These are phyloP conservation scores for Arthrobotrys conoides DNA, from an alignment of 2,329 filamentous ascomycete genomes.

Conservation along the genomic window DNA sequence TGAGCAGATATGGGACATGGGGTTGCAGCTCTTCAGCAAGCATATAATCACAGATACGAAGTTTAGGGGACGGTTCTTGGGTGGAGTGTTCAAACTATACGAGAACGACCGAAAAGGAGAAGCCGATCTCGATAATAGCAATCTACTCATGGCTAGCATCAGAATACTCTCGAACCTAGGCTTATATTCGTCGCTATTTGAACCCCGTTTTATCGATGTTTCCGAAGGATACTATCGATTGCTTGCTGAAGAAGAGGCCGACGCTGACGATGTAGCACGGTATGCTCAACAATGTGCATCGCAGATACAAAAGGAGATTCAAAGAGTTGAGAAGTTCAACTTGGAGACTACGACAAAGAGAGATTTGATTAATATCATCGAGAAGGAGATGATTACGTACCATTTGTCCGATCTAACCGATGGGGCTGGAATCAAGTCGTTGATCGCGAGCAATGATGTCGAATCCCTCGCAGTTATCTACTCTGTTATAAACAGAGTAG, in stretches of 20 bases:
- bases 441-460: conserved; percentile 80
- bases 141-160: conserved; percentile 80
- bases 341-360: conserved; percentile 87
- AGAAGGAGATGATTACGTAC: conserved; percentile 78
- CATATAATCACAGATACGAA: conserved; percentile 72
- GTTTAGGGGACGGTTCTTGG: conserved; percentile 72
- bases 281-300: conserved; percentile 81
- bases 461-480: conserved; percentile 83
- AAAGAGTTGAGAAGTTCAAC: conserved; percentile 83
- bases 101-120: conserved; percentile 76
- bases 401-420: conserved; percentile 78
- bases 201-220: conserved; percentile 78
- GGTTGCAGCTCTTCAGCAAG: conserved; percentile 80
- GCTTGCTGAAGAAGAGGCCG: conserved; percentile 78
- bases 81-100: conserved; percentile 83
- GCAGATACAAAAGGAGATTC: conserved; percentile 80
- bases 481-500: conserved; percentile 79
- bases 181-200: conserved; percentile 84
- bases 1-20: conserved; percentile 84
- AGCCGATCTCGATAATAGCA: conserved; percentile 73
- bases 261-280: conserved; percentile 75
- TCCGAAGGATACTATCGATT: conserved; percentile 78
- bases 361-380: conserved; percentile 79
- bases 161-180: conserved; percentile 87
- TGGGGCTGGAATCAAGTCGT: conserved; percentile 76